phyloP scores from a whole-genome alignment of 768 basidiomycete genomes.

The Myochromella boudieri region DNA sequence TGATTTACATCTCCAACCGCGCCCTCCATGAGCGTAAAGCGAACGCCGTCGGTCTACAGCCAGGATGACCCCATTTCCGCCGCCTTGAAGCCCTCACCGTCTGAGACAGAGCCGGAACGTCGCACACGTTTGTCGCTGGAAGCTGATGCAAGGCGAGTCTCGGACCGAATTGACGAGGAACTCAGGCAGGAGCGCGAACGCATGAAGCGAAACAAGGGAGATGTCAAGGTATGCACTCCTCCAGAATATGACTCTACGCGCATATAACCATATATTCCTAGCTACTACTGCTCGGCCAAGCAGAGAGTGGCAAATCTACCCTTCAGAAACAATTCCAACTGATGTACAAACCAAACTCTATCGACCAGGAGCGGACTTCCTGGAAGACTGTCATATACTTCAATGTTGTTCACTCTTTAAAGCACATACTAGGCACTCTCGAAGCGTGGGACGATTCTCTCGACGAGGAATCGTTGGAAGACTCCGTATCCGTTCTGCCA shows the following conservation, averaged over 20 bases:
- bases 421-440: slow-evolving; percentile 63
- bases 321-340: slow-evolving; percentile 80
- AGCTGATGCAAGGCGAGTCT: slow-evolving; percentile 72
- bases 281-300: slow-evolving; percentile 76
- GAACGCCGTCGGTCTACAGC: slow-evolving; percentile 71
- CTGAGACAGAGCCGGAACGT: slow-evolving; percentile 69
- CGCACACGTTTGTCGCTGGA: slow-evolving; percentile 59
- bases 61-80: slow-evolving; percentile 75
- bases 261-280: slow-evolving; percentile 40
- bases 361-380: slow-evolving; percentile 67
- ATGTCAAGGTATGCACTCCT: slow-evolving; percentile 59
- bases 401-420: slow-evolving; percentile 71
- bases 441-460: slow-evolving; percentile 62
- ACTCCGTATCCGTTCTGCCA: slow-evolving; percentile 25
- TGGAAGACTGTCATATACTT: slow-evolving; percentile 79
- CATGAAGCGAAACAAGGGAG: slow-evolving; percentile 62
- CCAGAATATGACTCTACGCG: slow-evolving; percentile 18
- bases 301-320: slow-evolving; percentile 77
- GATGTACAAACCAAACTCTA: slow-evolving; percentile 72
- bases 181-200: slow-evolving; percentile 68
- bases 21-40: slow-evolving; percentile 37
- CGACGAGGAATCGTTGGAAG: slow-evolving; percentile 45
- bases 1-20: slow-evolving; percentile 16
- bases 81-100: slow-evolving; percentile 60
- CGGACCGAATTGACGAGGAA: slow-evolving; percentile 82